Evolutionary conservation across 2,329 filamentous ascomycete species (phyloP).

Genomic region (Dactylellina leptospora): DNA sequence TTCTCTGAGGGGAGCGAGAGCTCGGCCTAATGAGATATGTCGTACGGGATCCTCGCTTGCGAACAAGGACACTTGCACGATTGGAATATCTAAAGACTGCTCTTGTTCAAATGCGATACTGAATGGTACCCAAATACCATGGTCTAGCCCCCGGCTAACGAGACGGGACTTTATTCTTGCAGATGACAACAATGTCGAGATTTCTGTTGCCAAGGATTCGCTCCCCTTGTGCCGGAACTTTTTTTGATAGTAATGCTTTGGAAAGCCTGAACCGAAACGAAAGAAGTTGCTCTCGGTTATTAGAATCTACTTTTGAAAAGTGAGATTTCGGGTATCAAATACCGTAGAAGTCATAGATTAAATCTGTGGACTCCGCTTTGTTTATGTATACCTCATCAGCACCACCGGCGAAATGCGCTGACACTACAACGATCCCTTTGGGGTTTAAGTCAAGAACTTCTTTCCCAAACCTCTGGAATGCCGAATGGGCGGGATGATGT

Average conservation of each 20-base stretch:
- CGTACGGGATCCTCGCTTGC: conserved; percentile 70
- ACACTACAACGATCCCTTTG: conserved; percentile 77
- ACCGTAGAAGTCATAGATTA: conserved; percentile 51
- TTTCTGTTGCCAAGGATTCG: conserved; percentile 68
- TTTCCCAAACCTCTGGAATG: conserved; percentile 71
- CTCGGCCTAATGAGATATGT: conserved; percentile 74
- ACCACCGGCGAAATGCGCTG: conserved; percentile 68
- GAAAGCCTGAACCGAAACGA: conserved; percentile 71
- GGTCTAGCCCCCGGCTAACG: conserved; percentile 73
- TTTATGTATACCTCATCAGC: conserved; percentile 41
- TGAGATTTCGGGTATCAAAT: too few relatives aligned
- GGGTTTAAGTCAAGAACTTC: conserved; percentile 78
- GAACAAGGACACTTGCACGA: conserved; percentile 78
- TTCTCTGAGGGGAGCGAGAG: conserved; percentile 72
- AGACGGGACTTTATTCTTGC: conserved; percentile 70
- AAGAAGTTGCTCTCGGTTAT: too few relatives aligned
- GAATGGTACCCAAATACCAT: conserved; percentile 78
- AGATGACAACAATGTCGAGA: conserved; percentile 67
- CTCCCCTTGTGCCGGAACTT: conserved; percentile 72
- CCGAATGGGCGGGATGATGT: conserved; percentile 72
- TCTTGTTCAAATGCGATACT: conserved; percentile 69
- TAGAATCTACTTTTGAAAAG: too few relatives aligned
- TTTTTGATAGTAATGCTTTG: conserved; percentile 73
- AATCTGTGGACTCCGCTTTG: conserved; percentile 28
- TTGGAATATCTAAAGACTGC: conserved; percentile 69